Base-by-base conservation (phyloP, 2,329 filamentous ascomycete genomes). In the Fonsecaea erecta region DNA sequence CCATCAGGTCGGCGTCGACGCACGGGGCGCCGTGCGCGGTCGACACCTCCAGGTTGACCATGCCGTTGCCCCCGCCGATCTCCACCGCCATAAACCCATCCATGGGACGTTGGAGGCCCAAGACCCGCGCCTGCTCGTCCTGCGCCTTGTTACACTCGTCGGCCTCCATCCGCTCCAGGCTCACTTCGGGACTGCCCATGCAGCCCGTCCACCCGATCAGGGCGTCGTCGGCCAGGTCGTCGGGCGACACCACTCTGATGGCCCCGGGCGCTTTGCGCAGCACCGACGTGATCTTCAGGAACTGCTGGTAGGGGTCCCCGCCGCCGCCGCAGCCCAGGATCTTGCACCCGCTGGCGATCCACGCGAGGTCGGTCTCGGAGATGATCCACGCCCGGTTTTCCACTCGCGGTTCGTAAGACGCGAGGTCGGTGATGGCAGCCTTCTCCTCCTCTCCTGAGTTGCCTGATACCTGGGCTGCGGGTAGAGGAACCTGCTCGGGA, bases 61-160 rank as follows among this genome's bases (percentile, higher is more conserved):
- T n/a, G 18, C 87, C 87, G 68, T 90, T 90, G 3, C 82, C 83
- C 6, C 88, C 88, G n/a, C 88, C 88, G 60, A 90, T 88, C 71
- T 90, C 88, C 11, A 89, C 74, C 0, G 85, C 82, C 66, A 90
- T 85, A 66, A 89, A 83, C 40, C 85, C 84, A 21, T 86, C 84
- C 24, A 84, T 81, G 0, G 74, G 72, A 5, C 32, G 4, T 16
- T 75, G 73, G 40, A 79, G 76, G 54, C 71, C 64, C n/a, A 82
- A 77, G 30, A 83, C 81, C 54, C 83, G 81, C 74, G 84, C 86
- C 11, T 89, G 77, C 70, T 85, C 84, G 3, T 71, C 66, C 51
- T 79, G 75, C 1, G 79, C 78, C 53, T 77, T 71, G 3, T 76
- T 73, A 6, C 76, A 77, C 73, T 88, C 86, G 69, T 86, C 81